A percentile compares a stretch with the other conserved stretches of the same genome.
These are phyloP conservation scores for Fusarium lyarnte DNA, from an alignment of 2,329 filamentous ascomycete genomes.

Conservation along the genomic window DNA sequence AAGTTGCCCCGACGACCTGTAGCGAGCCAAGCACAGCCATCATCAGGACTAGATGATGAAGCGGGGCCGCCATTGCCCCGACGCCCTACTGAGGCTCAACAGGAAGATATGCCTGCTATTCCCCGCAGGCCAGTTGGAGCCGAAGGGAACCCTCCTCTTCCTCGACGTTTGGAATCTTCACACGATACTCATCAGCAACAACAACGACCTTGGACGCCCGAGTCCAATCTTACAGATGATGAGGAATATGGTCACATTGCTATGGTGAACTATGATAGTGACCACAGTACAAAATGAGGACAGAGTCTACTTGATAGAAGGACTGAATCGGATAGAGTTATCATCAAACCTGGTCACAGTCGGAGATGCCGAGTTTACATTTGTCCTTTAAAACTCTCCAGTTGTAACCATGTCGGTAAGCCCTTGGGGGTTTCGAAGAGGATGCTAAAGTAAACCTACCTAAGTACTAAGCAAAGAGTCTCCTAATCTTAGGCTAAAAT, in stretches of 20 bases:
- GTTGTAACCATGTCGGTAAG: neutral
- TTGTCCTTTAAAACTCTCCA: too few relatives aligned
- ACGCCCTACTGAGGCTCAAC: constrained; percentile 15
- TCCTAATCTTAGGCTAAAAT: neutral
- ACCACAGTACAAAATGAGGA: constrained; percentile 16
- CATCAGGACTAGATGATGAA: neutral
- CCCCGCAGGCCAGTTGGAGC: constrained; percentile 24
- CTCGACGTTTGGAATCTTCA: constrained; percentile 23
- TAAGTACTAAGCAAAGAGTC: neutral
- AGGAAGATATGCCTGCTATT: constrained; percentile 16
- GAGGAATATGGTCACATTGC: constrained; percentile 50
- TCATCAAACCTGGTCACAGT: neutral
- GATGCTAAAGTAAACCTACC: too few relatives aligned
- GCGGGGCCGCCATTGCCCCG: constrained; percentile 18
- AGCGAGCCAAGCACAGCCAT: constrained; percentile 1
- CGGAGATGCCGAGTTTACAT: too few relatives aligned
- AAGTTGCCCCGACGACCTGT: constrained; percentile 19
- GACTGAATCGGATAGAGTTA: neutral
- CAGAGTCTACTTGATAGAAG: neutral
- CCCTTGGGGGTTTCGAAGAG: too few relatives aligned
- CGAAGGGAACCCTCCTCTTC: constrained; percentile 22
- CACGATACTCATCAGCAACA: constrained; percentile 8
- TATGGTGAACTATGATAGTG: constrained; percentile 51
- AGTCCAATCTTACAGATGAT: constrained; percentile 45
- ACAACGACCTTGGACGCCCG: constrained; percentile 40